A percentile compares a stretch with the other conserved stretches of the same genome.
phyloP scores from a whole-genome alignment of 371 early-diverging fungal species.

The Mucor piriformis region DNA sequence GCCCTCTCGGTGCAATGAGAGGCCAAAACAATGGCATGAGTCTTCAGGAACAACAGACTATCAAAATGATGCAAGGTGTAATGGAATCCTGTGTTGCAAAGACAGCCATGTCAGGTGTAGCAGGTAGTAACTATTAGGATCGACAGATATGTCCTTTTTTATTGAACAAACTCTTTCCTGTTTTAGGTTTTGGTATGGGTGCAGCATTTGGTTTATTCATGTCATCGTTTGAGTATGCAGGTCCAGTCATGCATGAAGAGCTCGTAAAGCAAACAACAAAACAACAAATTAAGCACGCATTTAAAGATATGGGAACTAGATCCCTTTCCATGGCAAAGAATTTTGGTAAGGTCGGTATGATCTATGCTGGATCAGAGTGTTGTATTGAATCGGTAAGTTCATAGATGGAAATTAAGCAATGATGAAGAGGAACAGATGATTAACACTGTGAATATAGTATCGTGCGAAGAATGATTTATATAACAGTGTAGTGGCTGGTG shows the following conservation, averaged over 20 bases:
- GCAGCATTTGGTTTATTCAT: slow-evolving; percentile 93
- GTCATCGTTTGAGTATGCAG: slow-evolving; percentile 82
- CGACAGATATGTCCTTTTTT: background rate
- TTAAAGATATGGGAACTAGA: slow-evolving; percentile 87
- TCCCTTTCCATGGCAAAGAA: slow-evolving; percentile 88
- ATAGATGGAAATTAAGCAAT: background rate
- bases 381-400: slow-evolving; percentile 85
- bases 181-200: slow-evolving; percentile 86
- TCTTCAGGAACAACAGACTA: slow-evolving; percentile 42
- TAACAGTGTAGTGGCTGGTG: slow-evolving; percentile 90
- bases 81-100: slow-evolving; percentile 82
- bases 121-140: no score
- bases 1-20: slow-evolving; percentile 17
- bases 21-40: slow-evolving; percentile 30
- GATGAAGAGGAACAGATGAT: background rate
- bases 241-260: slow-evolving; percentile 57
- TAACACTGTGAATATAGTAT: slow-evolving; percentile 57
- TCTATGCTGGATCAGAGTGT: slow-evolving; percentile 93
- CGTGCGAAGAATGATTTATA: slow-evolving; percentile 93
- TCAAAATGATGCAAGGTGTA: slow-evolving; percentile 47
- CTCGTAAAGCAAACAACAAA: slow-evolving; percentile 69
- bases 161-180: background rate
- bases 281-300: slow-evolving; percentile 80
- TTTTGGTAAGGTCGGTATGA: slow-evolving; percentile 91
- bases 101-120: slow-evolving; percentile 72